These are phyloP conservation scores for Fusarium sp. DNA, from an alignment of 2,329 filamentous ascomycete species.

Conservation along the genomic window DNA sequence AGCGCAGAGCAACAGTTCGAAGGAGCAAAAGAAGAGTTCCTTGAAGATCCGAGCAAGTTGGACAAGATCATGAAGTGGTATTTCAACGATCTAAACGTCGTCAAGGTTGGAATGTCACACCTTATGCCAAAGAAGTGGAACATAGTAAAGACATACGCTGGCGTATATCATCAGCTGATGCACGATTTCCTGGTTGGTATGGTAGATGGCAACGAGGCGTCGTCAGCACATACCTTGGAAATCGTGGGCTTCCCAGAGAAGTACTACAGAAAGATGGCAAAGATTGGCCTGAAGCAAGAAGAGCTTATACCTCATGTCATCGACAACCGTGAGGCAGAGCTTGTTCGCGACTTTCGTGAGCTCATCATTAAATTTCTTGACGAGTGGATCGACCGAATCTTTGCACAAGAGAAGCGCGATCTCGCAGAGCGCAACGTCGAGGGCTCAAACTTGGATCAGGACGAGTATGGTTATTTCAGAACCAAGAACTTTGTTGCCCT, in stretches of 20 bases:
- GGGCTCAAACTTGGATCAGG: slow-evolving; percentile 79
- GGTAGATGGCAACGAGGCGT: slow-evolving; percentile 86
- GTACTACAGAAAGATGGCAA: slow-evolving; percentile 95
- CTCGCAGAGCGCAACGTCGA: slow-evolving; percentile 82
- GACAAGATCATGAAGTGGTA: slow-evolving; percentile 95
- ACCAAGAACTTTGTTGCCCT: slow-evolving; percentile 92
- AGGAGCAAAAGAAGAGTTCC: slow-evolving; percentile 75
- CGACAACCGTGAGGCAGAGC: slow-evolving; percentile 87
- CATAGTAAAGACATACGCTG: slow-evolving; percentile 88
- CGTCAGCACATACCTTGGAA: slow-evolving; percentile 85
- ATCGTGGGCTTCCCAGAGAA: slow-evolving; percentile 96
- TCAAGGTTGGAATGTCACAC: slow-evolving; percentile 89
- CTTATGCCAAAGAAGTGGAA: slow-evolving; percentile 98
- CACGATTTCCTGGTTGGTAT: slow-evolving; percentile 88
- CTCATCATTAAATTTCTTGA: slow-evolving; percentile 96
- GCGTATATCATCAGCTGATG: slow-evolving; percentile 94
- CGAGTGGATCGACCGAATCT: slow-evolving; percentile 97
- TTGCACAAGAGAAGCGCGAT: slow-evolving; percentile 79
- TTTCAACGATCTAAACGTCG: slow-evolving; percentile 96
- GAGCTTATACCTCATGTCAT: slow-evolving; percentile 88
- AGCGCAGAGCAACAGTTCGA: slow-evolving; percentile 80
- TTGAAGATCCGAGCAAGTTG: slow-evolving; percentile 82
- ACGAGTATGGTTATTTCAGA: slow-evolving; percentile 89
- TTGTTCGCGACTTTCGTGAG: slow-evolving; percentile 92
- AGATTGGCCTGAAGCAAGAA: slow-evolving; percentile 80